Base-by-base conservation (phyloP, 352 stramenopile genomes). In the Phytopythium helicoides region DNA sequence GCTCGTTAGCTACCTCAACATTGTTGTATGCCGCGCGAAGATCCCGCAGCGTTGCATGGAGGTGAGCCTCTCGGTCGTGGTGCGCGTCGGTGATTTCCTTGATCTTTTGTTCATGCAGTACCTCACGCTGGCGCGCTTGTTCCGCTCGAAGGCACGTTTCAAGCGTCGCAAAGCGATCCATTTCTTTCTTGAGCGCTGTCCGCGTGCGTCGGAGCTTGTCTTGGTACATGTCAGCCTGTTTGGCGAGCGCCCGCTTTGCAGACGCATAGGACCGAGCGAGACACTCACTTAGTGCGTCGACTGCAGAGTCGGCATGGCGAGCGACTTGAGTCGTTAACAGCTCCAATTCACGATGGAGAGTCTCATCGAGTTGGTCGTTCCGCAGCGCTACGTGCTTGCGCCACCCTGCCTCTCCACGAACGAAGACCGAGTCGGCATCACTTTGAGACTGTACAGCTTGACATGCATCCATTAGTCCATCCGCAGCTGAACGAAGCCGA, bases 121-220 rank as follows among this genome's bases (percentile, higher is more conserved):
- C 58, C 25, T 77, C 80, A 2, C 73, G 62, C 47, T 87, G 79
- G 6, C 70, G 63, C 14, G 68, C 59, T 45, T 89, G 73, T 53
- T 89, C 79, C 6, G 68, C 60, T 25, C 79, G 72, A 5, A 89
- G 60, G 64, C 79, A 89, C 44, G 75, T 76, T 51, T 89, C 79
- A 12, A 89, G 61, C 5, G 56, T 61, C 22, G 76, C 56, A 54
- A 87, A 77, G 14, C 76, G 63, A 8, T 87, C 72, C 39, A 87
- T 74, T 47, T 89, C 79, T 56, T 87, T 89, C 52, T 76, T 68
- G 16, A 81, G 58, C 33, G 76, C 70, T 19, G 55, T 57, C 2
- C 79, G 61, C 15, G 72, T 75, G 36, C 76, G 76, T 37, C 74
- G 64, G 35, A 87, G 50, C 25, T 83, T 80, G 46, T 75, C 56